Evolutionary conservation across 2,329 filamentous ascomycete genomes (phyloP), one percentile per base, ranked within the genome.

Genomic region (Fonsecaea pugnacius): DNA sequence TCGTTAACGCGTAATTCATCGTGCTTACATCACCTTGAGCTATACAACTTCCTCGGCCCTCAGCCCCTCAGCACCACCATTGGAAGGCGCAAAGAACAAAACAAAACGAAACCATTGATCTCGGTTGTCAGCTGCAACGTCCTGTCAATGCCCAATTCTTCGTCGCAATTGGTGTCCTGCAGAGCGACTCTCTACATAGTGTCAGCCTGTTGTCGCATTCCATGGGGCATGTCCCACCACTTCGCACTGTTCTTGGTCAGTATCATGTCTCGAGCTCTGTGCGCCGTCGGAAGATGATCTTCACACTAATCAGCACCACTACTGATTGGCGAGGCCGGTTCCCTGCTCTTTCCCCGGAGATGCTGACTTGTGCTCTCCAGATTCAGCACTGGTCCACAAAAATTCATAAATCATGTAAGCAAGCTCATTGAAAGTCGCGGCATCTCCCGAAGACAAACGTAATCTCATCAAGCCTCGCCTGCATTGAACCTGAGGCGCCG

Each of bases 361-460:
- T n/a, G 12, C 4, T n/a, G 38, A 40, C 14, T n/a, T n/a, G 21
- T 27, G 7, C 43, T 12, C 4, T 16, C 10, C 21, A 27, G 43
- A 10, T 4, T 9, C 10, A 4, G 18, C 12, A 5, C 9, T 6
- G 5, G 40, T 21, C 4, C 40, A 46, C 21, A 3, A 46, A 14
- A 8, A 18, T 18, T 12, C 21, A 33, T 48, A 51, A 50, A 33
- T 60, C 48, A 60, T 21, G 58, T 54, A 54, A 60, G 58, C 58
- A 27, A 60, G 35, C 58, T n/a, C 58, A 32, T 50, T 8, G 12
- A 30, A 52, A 14, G 18, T 24, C 33, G 46, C 24, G 8, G 33
- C 58, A 24, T 52, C 46, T 52, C 50, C 33, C 35, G 24, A 54
- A 21, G 24, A 36, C 18, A 54, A 60, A 59, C 56, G 56, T 59